These are phyloP conservation scores for Chamaecrista fasciculata DNA, from an alignment of 306 rosid genomes.

Conservation along the genomic window DNA sequence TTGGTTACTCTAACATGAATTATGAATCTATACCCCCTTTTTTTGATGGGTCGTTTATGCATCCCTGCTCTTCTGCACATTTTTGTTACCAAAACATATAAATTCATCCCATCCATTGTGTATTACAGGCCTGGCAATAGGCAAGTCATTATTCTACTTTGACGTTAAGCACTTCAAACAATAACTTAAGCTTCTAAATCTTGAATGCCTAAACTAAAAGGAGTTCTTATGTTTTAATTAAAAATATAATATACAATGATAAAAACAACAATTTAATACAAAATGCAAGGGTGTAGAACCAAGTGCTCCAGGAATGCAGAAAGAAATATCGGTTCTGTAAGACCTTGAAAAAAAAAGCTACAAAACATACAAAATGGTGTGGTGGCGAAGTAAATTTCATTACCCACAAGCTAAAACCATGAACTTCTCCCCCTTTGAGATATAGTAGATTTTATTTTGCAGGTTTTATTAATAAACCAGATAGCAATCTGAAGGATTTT, in stretches of 20 bases:
- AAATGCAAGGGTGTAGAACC: neutral
- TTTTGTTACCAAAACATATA: too few species aligned
- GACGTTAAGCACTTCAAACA: too few species aligned
- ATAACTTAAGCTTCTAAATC: too few species aligned
- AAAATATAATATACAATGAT: neutral
- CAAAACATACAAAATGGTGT: neutral
- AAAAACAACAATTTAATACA: neutral
- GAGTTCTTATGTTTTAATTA: too few species aligned
- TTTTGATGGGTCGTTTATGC: too few species aligned
- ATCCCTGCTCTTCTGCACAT: too few species aligned
- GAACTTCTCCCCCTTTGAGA: neutral
- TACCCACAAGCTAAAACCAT: neutral
- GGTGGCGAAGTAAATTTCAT: neutral
- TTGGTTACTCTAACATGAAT: too few species aligned
- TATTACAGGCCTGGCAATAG: too few species aligned
- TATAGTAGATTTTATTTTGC: neutral
- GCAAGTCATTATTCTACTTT: too few species aligned
- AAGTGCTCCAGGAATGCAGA: neutral
- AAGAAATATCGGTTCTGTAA: neutral
- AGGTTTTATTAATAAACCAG: neutral
- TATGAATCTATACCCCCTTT: too few species aligned
- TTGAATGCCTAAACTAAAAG: too few species aligned
- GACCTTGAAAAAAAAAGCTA: neutral
- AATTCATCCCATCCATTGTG: too few species aligned
- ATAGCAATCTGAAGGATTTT: neutral